Conservation (phyloP, 2,329 filamentous ascomycete genomes). For the Xylaria arbuscula region DNA sequence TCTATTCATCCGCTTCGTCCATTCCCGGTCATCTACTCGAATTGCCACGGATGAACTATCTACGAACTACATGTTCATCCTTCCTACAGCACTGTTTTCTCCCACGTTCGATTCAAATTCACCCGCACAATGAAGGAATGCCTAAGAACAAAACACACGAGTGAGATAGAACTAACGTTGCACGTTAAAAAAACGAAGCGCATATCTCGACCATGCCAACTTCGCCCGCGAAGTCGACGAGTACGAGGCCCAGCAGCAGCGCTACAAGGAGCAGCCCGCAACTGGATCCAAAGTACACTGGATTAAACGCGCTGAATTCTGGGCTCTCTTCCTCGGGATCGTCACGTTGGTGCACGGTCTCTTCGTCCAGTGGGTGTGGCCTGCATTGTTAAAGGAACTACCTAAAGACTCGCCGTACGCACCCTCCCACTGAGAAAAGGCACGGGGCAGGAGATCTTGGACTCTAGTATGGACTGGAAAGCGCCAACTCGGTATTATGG, state of each 20-base stretch:
- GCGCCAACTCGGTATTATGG: not conserved
- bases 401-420: not conserved
- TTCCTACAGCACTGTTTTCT: no score
- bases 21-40: not conserved
- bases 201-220: conserved; percentile 29
- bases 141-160: not conserved
- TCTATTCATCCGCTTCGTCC: not conserved
- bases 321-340: conserved; percentile 26
- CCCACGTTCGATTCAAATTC: not conserved
- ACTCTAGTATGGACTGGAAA: not conserved
- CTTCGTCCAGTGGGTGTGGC: conserved; percentile 30
- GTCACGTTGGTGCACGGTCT: conserved; percentile 13
- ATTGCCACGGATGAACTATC: no score
- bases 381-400: not conserved
- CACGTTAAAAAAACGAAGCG: conserved; percentile 17
- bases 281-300: not conserved
- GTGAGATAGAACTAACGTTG: conserved; percentile 4
- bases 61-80: no score
- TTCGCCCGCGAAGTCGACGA: conserved; percentile 31
- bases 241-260: conserved; percentile 7
- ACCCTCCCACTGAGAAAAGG: not conserved
- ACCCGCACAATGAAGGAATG: not conserved
- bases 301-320: conserved; percentile 26
- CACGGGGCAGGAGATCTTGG: not conserved
- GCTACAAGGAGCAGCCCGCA: not conserved